Percentiles rank a stretch among this genome's conserved stretches.
Evolutionary conservation across 163 green algal genomes (phyloP).

Genomic region (Chlorella variabilis): DNA sequence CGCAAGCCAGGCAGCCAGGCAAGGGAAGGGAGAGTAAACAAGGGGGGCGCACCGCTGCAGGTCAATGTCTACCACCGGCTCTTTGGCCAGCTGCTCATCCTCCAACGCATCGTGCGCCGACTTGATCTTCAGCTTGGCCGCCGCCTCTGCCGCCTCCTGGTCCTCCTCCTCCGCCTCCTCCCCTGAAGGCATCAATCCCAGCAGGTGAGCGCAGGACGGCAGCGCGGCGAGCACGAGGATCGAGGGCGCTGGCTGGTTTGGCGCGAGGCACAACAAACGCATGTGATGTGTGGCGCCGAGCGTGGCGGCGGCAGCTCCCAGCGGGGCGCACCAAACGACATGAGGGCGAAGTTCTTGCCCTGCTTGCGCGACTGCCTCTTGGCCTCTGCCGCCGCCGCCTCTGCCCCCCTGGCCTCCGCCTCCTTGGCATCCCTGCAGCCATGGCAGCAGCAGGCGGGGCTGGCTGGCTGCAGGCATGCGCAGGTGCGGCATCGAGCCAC

Average conservation of each 20-base stretch:
- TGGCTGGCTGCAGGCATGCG: not conserved
- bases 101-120: constrained; percentile 67
- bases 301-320: no score
- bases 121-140: constrained; percentile 42
- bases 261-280: no score
- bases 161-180: constrained; percentile 76
- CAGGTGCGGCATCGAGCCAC: not conserved
- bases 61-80: constrained; percentile 48
- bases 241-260: no score
- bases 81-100: constrained; percentile 55
- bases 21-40: no score
- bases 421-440: constrained; percentile 43
- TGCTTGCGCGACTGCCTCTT: constrained; percentile 46
- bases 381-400: constrained; percentile 23
- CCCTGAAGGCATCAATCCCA: constrained; percentile 6
- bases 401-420: constrained; percentile 23
- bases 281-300: no score
- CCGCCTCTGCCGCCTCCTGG: constrained; percentile 40
- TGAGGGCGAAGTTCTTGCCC: constrained; percentile 84
- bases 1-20: no score
- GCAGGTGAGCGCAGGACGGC: not conserved
- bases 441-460: not conserved
- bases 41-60: constrained; percentile 14
- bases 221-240: no score
- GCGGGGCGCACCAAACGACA: constrained; percentile 85